A percentile compares a stretch with the other conserved stretches of the same genome.
phyloP scores from a whole-genome alignment of 306 rosid species.

The peach (Prunus persica) region Prunus_persica_NCBIv2 NC_034009.1:25663001-25663500 shows the following conservation, averaged over 20 bases:
- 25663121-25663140: conserved; percentile 71
- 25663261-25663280: not conserved
- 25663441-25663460: not conserved
- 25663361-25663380: not conserved
- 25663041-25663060: conserved; percentile 97
- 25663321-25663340: not conserved
- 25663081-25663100: conserved; percentile 98
- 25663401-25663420: conserved; percentile 9
- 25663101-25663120: conserved; percentile 99
- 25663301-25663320: conserved; percentile 17
- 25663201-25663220: conserved; percentile 15
- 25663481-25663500: conserved; percentile 1
- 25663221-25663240: conserved; percentile 12
- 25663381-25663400: conserved; percentile 5
- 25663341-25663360: not conserved
- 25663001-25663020: conserved; percentile 45
- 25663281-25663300: conserved; percentile 4
- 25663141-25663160: conserved; percentile 73
- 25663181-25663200: conserved; percentile 34
- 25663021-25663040: conserved; percentile 99
- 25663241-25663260: conserved; percentile 21
- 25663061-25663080: conserved; percentile 79
- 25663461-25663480: not conserved
- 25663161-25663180: conserved; percentile 70
- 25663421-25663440: not conserved